Evolutionary conservation across 176 grass and related monocot genomes (phyloP), one percentile per base, ranked within the genome.

Genomic region (Calamus simplicifolius): DNA sequence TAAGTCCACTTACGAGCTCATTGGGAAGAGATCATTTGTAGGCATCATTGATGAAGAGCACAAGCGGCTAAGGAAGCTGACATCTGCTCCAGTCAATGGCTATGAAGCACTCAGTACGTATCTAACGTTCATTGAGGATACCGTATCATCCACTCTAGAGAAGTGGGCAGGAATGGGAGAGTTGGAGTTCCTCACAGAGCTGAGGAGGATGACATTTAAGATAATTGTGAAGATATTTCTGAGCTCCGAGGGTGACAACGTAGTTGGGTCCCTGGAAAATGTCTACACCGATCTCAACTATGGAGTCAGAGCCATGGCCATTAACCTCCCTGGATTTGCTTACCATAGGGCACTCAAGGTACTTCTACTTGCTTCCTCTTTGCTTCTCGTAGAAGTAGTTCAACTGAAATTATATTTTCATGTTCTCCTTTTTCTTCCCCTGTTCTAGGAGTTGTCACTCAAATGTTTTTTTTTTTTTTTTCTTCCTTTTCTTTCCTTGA

Each of bases 281-380:
- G 82, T 82, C 57, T 96, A 96, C 80, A 88, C 83, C 4, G 69
- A 96, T 3, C 84, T 96, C 56, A 96, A 96, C 73, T 80, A 87
- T 64, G 92, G 92, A 3, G 75, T 96, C 61, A 77, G 92, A 26
- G 92, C 86, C 49, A 88, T 96, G 86, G 92, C 92, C 48, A 90
- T 96, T 60, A 73, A 96, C 67, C 17, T 96, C 8, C 92, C 92
- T 0, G 91, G 92, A 1, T 96, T 96, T 67, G 80, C 92, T 3
- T 96, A 79, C 73, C 78, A 56, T 57, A 56, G n/a, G 48, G 92
- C 92, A 31, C 69, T 96, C 27, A 71, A 77, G 68, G 74, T 77
- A 62, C 62, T 56, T 29, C 16, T 30, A 59, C 52, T n/a, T 50
- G 18, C 35, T 12, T 43, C 35, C 35, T 10, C 35, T 13, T 43